Percentiles rank a stretch among this genome's conserved stretches.
Conservation (phyloP, 305 asterid genomes). For the Fraxinus angustifolia region DNA sequence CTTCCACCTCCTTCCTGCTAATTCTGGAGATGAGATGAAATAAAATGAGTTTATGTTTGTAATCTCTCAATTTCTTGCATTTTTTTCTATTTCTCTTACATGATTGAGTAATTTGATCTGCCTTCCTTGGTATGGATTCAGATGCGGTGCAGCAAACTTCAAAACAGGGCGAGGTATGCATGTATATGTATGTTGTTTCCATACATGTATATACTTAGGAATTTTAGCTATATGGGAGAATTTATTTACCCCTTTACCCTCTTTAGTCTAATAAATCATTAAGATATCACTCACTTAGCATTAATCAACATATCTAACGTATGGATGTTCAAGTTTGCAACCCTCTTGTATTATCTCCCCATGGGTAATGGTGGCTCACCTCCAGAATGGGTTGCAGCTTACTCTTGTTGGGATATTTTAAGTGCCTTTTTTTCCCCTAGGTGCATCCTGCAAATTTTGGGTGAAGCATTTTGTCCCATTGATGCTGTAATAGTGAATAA, state of each 20-base stretch:
- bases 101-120: not conserved
- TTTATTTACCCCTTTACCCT: not conserved
- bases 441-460: conserved; percentile 9
- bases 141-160: conserved; percentile 96
- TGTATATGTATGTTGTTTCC: conserved; percentile 10
- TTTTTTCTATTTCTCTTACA: conserved; percentile 6
- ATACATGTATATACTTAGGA: conserved; percentile 9
- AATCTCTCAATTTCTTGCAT: not conserved
- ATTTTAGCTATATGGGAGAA: conserved; percentile 17
- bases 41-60: conserved; percentile 1
- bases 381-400: not conserved
- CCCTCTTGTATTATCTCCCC: not conserved
- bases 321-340: not conserved
- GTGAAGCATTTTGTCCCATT: not conserved
- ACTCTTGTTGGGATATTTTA: not conserved
- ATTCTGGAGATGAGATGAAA: not conserved
- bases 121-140: conserved; percentile 36
- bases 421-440: not conserved
- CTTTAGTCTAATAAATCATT: not conserved
- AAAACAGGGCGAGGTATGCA: conserved; percentile 85
- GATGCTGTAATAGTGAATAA: not conserved
- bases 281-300: conserved; percentile 5
- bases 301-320: not conserved
- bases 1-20: not conserved
- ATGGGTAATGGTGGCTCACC: not conserved